phyloP scores from a whole-genome alignment of 176 grass and related monocot species.

The Ensete ventricosum region DNA sequence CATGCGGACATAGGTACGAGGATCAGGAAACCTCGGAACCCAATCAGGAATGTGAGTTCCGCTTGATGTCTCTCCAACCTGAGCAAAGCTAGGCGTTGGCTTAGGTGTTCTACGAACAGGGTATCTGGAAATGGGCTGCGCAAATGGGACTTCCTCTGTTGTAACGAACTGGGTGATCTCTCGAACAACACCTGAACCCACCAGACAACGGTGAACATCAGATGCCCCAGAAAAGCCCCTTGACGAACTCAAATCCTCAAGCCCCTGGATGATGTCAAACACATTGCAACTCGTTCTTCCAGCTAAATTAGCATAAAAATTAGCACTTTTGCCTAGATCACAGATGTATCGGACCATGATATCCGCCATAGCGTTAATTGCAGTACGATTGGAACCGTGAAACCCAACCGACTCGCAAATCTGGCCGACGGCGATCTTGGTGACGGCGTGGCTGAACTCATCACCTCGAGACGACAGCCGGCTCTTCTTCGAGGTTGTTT shows the following conservation, averaged over 20 bases:
- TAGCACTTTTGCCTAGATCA: conserved; percentile 52
- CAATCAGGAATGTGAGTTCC: conserved; percentile 63
- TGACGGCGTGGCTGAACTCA: conserved; percentile 55
- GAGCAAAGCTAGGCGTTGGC: conserved; percentile 10
- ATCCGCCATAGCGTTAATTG: conserved; percentile 62
- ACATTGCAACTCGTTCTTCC: conserved; percentile 60
- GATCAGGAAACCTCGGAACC: conserved; percentile 67
- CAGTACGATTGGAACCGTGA: conserved; percentile 44
- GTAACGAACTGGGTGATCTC: conserved; percentile 49
- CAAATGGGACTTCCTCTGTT: conserved; percentile 54
- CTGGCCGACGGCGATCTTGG: conserved; percentile 56
- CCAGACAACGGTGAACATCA: conserved; percentile 44
- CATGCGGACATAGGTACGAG: conserved; percentile 37
- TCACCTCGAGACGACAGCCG: conserved; percentile 8
- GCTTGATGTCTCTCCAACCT: conserved; percentile 22
- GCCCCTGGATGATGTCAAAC: conserved; percentile 61
- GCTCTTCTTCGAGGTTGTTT: conserved; percentile 30
- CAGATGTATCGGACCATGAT: conserved; percentile 53
- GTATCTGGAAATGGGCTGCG: conserved; percentile 39
- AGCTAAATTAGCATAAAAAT: conserved; percentile 57
- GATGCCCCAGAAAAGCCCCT: conserved; percentile 56
- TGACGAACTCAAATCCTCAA: conserved; percentile 61
- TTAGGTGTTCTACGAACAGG: conserved; percentile 29
- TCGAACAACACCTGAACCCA: conserved; percentile 45
- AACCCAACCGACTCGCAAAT: conserved; percentile 57